These are phyloP conservation scores for Coriaria nepalensis DNA, from an alignment of 306 rosid species.

Conservation along the genomic window DNA sequence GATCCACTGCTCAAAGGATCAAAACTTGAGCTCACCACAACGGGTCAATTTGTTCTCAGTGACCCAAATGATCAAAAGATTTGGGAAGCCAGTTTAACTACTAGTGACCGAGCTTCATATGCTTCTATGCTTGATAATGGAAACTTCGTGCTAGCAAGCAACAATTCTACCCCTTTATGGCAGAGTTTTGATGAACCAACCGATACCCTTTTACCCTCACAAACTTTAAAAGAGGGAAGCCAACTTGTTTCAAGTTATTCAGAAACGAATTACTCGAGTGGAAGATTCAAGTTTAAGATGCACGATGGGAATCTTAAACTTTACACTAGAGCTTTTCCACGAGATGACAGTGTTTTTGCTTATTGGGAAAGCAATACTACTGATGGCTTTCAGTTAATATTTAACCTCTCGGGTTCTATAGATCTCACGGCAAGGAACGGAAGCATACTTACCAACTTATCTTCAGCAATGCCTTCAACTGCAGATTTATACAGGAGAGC, in stretches of 20 bases:
- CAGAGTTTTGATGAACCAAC: too few relatives aligned
- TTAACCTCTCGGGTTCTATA: slow-evolving; percentile 28
- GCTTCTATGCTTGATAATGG: slow-evolving; percentile 39
- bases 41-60: slow-evolving; percentile 13
- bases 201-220: too few relatives aligned
- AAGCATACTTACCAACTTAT: neutral
- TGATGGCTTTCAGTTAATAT: slow-evolving; percentile 14
- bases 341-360: neutral
- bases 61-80: slow-evolving; percentile 15
- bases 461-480: neutral
- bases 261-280: too few relatives aligned
- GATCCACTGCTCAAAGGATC: slow-evolving; percentile 18
- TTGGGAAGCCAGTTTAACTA: neutral
- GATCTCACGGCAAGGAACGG: slow-evolving; percentile 10
- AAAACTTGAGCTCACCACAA: slow-evolving; percentile 15
- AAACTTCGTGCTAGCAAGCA: slow-evolving; percentile 28
- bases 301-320: slow-evolving; percentile 13
- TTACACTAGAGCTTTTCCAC: slow-evolving; percentile 26
- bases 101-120: slow-evolving; percentile 10
- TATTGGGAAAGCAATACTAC: slow-evolving; percentile 5
- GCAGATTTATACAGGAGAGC: slow-evolving; percentile 24
- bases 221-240: too few relatives aligned
- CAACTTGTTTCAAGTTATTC: too few relatives aligned
- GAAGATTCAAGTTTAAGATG: slow-evolving; percentile 32
- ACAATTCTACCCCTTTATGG: neutral